phyloP scores from a whole-genome alignment of 257 asterid genomes.

The Solanum bukasovii region DNA sequence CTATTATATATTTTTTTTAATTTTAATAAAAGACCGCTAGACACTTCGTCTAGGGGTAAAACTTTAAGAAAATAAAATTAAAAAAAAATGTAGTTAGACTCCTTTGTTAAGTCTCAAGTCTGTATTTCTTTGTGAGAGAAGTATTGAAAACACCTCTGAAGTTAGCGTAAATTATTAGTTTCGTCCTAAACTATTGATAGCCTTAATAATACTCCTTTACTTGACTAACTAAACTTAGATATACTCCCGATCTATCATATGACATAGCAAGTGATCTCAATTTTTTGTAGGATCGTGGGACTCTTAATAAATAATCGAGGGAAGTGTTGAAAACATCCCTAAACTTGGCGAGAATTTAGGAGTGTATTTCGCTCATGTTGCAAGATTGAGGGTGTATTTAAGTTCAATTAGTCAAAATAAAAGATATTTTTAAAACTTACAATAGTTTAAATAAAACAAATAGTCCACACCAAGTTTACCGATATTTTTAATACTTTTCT shows the following conservation, averaged over 20 bases:
- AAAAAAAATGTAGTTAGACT: background rate
- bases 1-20: too few relatives aligned
- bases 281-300: too few relatives aligned
- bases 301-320: background rate
- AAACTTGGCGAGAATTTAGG: background rate
- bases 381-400: background rate
- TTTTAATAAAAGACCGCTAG: background rate
- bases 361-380: background rate
- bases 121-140: background rate
- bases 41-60: background rate
- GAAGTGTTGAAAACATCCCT: background rate
- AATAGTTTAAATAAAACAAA: too few relatives aligned
- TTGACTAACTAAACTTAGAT: background rate
- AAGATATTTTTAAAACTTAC: background rate
- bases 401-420: background rate
- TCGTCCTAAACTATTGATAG: background rate
- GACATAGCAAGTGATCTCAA: background rate
- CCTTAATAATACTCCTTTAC: too few relatives aligned
- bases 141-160: background rate
- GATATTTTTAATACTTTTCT: background rate
- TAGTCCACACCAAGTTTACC: background rate
- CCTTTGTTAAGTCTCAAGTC: background rate
- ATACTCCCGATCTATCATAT: background rate
- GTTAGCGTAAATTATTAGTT: too few relatives aligned
- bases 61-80: background rate